These are phyloP conservation scores for Podaxis pistillaris DNA, from an alignment of 768 basidiomycete species.

Conservation along the genomic window DNA sequence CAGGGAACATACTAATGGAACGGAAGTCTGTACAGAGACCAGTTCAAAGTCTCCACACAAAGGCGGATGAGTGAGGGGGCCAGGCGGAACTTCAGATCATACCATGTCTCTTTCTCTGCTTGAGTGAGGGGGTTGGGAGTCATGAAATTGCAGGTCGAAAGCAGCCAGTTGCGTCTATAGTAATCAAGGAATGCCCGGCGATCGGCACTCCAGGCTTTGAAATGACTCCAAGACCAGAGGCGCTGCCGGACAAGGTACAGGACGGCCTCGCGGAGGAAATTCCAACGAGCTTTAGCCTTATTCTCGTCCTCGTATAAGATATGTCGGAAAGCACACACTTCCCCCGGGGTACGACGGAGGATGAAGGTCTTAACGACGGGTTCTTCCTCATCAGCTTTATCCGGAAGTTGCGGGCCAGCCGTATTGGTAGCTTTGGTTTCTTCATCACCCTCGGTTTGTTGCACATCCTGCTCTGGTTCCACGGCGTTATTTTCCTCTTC, in stretches of 20 bases:
- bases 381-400: neutral
- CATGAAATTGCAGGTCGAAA: constrained; percentile 26
- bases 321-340: constrained; percentile 25
- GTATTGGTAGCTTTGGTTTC: too few species aligned
- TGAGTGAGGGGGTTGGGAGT: constrained; percentile 23
- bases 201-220: constrained; percentile 27
- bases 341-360: neutral
- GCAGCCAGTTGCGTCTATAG: constrained; percentile 27
- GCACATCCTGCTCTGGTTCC: neutral
- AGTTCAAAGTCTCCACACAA: constrained; percentile 30
- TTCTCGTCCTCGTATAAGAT: constrained; percentile 24
- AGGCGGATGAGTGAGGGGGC: constrained; percentile 34
- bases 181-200: constrained; percentile 31
- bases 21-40: constrained; percentile 34
- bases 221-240: constrained; percentile 2
- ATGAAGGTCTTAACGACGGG: neutral
- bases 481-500: neutral
- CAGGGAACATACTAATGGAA: constrained; percentile 31
- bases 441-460: neutral
- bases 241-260: constrained; percentile 7
- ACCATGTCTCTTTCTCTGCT: constrained; percentile 27
- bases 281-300: constrained; percentile 18
- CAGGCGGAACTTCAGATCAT: constrained; percentile 28
- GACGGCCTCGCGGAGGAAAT: constrained; percentile 12
- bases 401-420: neutral